Evolutionary conservation across 2,329 filamentous ascomycete genomes (phyloP), one percentile per base, ranked within the genome.

Genomic region (Claviceps digitariae): DNA sequence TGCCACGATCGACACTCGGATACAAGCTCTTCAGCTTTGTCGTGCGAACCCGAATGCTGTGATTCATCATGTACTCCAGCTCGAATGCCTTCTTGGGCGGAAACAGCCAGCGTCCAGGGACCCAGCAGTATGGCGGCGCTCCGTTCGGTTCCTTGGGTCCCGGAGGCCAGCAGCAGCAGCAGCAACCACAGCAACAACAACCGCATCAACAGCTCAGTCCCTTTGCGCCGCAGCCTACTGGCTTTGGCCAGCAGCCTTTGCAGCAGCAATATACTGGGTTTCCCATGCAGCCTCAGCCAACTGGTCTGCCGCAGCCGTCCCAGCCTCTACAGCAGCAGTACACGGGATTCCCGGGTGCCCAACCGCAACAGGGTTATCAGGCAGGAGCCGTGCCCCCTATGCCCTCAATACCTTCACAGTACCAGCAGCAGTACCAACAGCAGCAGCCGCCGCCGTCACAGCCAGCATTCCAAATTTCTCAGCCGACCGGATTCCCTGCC

Each of bases 1-100:
- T 40, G 17, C n/a, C 40, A 50, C 47, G 41, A 51, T 52, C 43
- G 9, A n/a, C 34, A 31, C 20, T 50, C 20, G 4, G 27, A 25
- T 8, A 38, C 15, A 36, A 4, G 15, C 12, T n/a, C n/a, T n/a
- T n/a, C n/a, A n/a, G 27, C 21, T 36, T 38, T 34, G 38, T 9
- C 46, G 21, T 21, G 4, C 8, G 17, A 40, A 45, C 34, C 25
- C 47, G 31, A 41, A 43, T 38, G 43, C 27, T 29, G 23, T 21
- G 41, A 41, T 48, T 50, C 59, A 57, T 64, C 71, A 96, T 96
- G 91, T 97, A 88, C 74, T 93, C 89, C 60, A 88, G 85, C 68
- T 87, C 88, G 60, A 94, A 87, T 74, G 84, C 87, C 59, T 96
- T 84, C 70, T 73, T 95, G 64, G 89, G 89, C 70, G 80, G 78